phyloP scores from a whole-genome alignment of 306 rosid genomes.

The Ziziphus jujuba region DNA sequence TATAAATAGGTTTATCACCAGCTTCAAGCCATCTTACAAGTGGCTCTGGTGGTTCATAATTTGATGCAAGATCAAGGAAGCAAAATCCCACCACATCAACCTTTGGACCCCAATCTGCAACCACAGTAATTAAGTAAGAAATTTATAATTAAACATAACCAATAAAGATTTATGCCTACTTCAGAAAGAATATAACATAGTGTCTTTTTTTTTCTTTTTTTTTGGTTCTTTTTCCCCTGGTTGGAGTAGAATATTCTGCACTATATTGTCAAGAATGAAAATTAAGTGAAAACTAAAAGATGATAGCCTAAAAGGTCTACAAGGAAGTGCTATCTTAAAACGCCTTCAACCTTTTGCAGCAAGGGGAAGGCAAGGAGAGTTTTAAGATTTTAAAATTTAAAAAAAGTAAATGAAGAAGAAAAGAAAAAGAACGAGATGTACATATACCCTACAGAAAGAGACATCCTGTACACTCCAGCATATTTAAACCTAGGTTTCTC shows the following conservation, averaged over 20 bases:
- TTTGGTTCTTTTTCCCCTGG: too few relatives aligned
- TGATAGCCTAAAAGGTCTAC: too few relatives aligned
- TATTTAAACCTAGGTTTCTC: not conserved
- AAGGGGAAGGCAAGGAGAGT: not conserved
- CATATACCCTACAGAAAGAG: not conserved
- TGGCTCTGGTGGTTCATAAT: slow-evolving; percentile 78
- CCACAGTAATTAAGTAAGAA: slow-evolving; percentile 25
- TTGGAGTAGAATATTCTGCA: too few relatives aligned
- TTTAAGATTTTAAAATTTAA: not conserved
- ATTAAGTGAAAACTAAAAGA: not conserved
- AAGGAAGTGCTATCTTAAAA: too few relatives aligned
- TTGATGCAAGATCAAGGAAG: slow-evolving; percentile 99
- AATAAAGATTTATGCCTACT: slow-evolving; percentile 7
- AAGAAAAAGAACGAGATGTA: not conserved
- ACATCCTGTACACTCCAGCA: not conserved
- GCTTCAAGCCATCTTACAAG: slow-evolving; percentile 86
- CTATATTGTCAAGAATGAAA: not conserved
- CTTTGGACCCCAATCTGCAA: slow-evolving; percentile 97
- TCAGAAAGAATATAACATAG: slow-evolving; percentile 1
- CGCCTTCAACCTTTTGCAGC: too few relatives aligned
- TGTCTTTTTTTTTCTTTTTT: too few relatives aligned
- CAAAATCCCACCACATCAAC: slow-evolving; percentile 97
- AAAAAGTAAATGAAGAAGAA: not conserved
- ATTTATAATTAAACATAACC: not conserved
- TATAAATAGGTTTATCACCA: slow-evolving; percentile 86